Evolutionary conservation across 2,329 filamentous ascomycete species (phyloP), one percentile per base, ranked within the genome.

Genomic region (Hirsutella minnesotensis): DNA sequence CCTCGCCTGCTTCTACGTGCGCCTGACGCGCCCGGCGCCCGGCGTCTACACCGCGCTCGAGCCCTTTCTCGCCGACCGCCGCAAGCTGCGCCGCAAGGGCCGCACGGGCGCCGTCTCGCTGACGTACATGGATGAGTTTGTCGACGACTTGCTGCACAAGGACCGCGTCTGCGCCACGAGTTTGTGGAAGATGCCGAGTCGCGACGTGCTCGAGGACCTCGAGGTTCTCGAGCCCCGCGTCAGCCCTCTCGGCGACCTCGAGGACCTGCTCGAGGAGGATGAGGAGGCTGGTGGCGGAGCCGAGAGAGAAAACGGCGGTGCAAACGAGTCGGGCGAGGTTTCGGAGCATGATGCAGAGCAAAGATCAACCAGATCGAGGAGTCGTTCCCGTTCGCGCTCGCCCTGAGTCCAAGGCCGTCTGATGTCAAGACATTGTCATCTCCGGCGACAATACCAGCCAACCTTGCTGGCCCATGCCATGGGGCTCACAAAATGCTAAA

Each of bases 151-250:
- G 50, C 68, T 98, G 48, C 83, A 77, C 0, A 94, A 94, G 64
- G 86, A 94, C 44, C 75, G 92, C 41, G 82, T 95, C 0, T 96
- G 90, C 58, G 90, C 81, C 31, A 96, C 92, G 3, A 94, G 82
- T 56, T 59, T 98, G 52, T 94, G 87, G 80, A 94, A 95, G 67
- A 75, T 98, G 72, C 86, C 89, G 3, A 79, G 79, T 46, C 72
- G 92, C 52, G 79, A 84, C 50, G 74, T 86, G 41, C 60, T 98
- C 49, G 92, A 98, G 66, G 92, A 98, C 60, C 58, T 94, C 59
- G 92, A 94, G 51, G 64, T 89, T 54, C 57, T 98, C 55, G 90
- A 95, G 57, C 84, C 88, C 40, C 75, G 90, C 50, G 75, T 86
- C 30, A 95, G 89, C 61, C 80, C 87, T 30, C 62, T 96, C 46